These are phyloP conservation scores for Lepidium sativum DNA, from an alignment of 345 rosid species.

Conservation along the genomic window DNA sequence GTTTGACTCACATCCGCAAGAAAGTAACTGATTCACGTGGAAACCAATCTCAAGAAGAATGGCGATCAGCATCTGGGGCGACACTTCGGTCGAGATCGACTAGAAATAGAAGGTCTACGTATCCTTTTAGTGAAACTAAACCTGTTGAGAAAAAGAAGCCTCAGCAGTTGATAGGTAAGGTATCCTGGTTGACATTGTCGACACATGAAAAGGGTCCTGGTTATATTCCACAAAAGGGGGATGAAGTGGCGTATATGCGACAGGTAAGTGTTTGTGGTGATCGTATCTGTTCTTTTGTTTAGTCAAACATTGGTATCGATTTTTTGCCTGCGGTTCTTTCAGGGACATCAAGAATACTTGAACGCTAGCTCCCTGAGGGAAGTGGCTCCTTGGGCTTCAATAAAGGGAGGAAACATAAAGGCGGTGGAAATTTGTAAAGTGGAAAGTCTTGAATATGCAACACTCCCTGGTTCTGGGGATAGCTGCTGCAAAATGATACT, in stretches of 20 bases:
- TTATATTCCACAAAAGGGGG: slow-evolving; percentile 90
- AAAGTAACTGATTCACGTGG: slow-evolving; percentile 32
- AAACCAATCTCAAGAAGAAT: slow-evolving; percentile 44
- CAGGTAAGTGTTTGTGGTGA: slow-evolving; percentile 46
- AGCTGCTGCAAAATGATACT: slow-evolving; percentile 96
- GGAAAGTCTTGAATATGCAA: slow-evolving; percentile 74
- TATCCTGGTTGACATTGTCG: slow-evolving; percentile 79
- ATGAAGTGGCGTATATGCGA: slow-evolving; percentile 77
- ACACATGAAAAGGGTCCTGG: slow-evolving; percentile 81
- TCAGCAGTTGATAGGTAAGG: slow-evolving; percentile 43
- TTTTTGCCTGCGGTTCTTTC: slow-evolving; percentile 22
- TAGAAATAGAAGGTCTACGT: slow-evolving; percentile 72
- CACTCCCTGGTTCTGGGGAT: slow-evolving; percentile 93
- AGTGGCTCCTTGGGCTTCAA: slow-evolving; percentile 60
- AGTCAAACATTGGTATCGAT: not conserved
- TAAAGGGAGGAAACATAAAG: slow-evolving; percentile 47
- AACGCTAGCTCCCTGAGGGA: slow-evolving; percentile 38
- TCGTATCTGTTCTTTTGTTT: not conserved
- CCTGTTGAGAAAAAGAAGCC: slow-evolving; percentile 45
- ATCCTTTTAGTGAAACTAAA: slow-evolving; percentile 47
- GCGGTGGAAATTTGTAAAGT: slow-evolving; percentile 84
- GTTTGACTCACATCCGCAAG: slow-evolving; percentile 24
- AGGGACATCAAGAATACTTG: slow-evolving; percentile 93
- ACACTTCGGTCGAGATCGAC: slow-evolving; percentile 67
- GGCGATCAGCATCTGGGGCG: slow-evolving; percentile 58